Percentiles rank a stretch among this genome's conserved stretches.
These are phyloP conservation scores for Lepidopterella palustris DNA, from an alignment of 495 filamentous ascomycete species.

Conservation along the genomic window DNA sequence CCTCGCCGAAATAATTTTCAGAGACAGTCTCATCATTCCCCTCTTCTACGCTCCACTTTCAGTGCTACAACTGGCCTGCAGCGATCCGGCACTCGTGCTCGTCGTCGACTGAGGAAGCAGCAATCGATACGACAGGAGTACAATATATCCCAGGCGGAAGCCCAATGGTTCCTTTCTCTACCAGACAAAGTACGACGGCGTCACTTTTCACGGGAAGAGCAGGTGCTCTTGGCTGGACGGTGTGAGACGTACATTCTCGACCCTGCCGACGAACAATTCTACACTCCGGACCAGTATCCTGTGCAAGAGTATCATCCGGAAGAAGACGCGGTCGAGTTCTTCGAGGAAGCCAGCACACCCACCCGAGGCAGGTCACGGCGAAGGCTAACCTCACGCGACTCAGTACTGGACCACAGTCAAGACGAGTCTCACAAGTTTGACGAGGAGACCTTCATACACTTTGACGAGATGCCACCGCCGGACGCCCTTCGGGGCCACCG, in stretches of 20 bases:
- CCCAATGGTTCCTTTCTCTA: constrained; percentile 62
- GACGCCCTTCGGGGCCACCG: constrained; percentile 31
- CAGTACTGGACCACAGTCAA: neutral
- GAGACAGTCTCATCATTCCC: constrained; percentile 1
- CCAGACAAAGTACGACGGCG: constrained; percentile 65
- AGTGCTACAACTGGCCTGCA: constrained; percentile 5
- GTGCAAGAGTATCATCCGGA: neutral
- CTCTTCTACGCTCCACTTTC: neutral
- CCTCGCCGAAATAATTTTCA: neutral
- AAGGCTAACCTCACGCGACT: neutral
- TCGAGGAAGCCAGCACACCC: constrained; percentile 8
- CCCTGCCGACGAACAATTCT: constrained; percentile 27
- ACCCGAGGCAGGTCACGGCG: neutral
- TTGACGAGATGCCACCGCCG: constrained; percentile 31
- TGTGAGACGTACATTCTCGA: constrained; percentile 48
- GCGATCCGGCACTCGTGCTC: constrained; percentile 1
- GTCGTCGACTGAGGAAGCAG: constrained; percentile 21
- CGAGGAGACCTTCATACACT: constrained; percentile 6
- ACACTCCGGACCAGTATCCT: constrained; percentile 14
- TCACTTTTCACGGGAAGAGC: constrained; percentile 70
- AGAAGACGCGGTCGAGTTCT: constrained; percentile 17
- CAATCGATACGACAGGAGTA: constrained; percentile 18
- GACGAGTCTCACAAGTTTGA: constrained; percentile 7
- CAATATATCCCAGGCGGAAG: constrained; percentile 47
- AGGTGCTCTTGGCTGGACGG: constrained; percentile 52